These are phyloP conservation scores for Candida adriatica DNA, from an alignment of 805 yeast species.

Conservation along the genomic window DNA sequence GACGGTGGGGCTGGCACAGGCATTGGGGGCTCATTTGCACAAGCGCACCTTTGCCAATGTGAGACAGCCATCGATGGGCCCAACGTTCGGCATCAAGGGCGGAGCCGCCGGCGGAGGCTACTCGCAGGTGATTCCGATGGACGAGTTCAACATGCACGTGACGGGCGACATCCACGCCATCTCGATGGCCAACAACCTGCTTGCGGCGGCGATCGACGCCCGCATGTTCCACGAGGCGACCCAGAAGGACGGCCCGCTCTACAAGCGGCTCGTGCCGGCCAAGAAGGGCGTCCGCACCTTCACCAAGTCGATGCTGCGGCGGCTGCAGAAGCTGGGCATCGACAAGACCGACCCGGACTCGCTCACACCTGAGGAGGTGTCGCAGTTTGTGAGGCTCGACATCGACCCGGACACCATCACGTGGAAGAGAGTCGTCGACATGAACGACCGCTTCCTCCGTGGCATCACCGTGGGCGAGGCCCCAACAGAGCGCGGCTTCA, in stretches of 20 bases:
- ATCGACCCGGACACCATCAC: slow-evolving; percentile 76
- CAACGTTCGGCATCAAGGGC: slow-evolving; percentile 83
- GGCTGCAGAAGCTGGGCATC: slow-evolving; percentile 65
- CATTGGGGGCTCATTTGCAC: slow-evolving; percentile 67
- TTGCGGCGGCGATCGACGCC: slow-evolving; percentile 83
- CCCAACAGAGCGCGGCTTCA: slow-evolving; percentile 70
- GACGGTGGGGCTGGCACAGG: slow-evolving; percentile 77
- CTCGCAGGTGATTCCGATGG: slow-evolving; percentile 85
- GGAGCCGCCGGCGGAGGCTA: slow-evolving; percentile 93
- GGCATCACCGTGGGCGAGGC: slow-evolving; percentile 77
- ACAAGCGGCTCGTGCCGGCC: slow-evolving; percentile 67
- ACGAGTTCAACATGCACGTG: slow-evolving; percentile 78
- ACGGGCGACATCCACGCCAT: slow-evolving; percentile 86
- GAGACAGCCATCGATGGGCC: slow-evolving; percentile 86
- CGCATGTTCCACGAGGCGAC: slow-evolving; percentile 80
- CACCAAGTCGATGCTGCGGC: slow-evolving; percentile 58
- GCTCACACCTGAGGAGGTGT: slow-evolving; percentile 61
- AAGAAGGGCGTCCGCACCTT: slow-evolving; percentile 66
- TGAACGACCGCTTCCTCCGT: slow-evolving; percentile 74
- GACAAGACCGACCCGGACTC: slow-evolving; percentile 64
- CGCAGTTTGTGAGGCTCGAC: slow-evolving; percentile 60
- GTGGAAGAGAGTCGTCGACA: slow-evolving; percentile 79
- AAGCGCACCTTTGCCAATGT: slow-evolving; percentile 72
- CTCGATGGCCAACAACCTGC: slow-evolving; percentile 71
- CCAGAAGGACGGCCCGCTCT: slow-evolving; percentile 64